Evolutionary conservation across 805 yeast species (phyloP), one percentile per base, ranked within the genome.

Genomic region (Yamadazyma insecticola): DNA sequence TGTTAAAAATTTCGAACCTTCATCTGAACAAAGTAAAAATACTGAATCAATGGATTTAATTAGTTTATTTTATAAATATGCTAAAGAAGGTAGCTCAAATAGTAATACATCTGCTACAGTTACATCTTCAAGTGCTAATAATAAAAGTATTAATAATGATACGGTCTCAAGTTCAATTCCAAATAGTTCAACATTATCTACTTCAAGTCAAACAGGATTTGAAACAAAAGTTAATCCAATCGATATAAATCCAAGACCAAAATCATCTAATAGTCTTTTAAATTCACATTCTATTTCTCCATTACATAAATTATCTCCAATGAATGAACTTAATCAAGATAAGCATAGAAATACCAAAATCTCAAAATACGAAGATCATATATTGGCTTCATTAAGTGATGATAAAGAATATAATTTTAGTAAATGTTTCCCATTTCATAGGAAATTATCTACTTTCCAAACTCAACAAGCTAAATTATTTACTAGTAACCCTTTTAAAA

Each of bases 381-480:
- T 38, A 6, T 20, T 53, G 10, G 35, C 50, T 24, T 40, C 33
- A 18, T 36, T 52, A 17, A 54, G 50, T 26, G 70, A 62, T 38
- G 50, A 51, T 16, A 76, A 78, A 40, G 95, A 85, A 49, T 67
- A 72, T 33, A 67, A 77, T 32, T 86, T 79, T 52, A 78, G 80
- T 5, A 81, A 78, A 45, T 85, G 90, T 45, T 88, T 86, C 56
- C 97, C 97, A 0, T 74, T 78, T 33, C 84, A 81, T 50, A 68
- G 95, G 37, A 79, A 54, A 60, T 76, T 30, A 61, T 70, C 57
- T 39, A 70, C 43, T 60, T 72, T 49, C 64, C 77, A 41, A 60
- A 77, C 55, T 53, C 87, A 32, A 68, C 83, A 37, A 67, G 76
- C 26, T 68, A 61, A 54, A 40, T 44, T 32, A 30, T 51, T 36